Evolutionary conservation across 768 basidiomycete genomes (phyloP).

Genomic region (Leccinellum rugosiceps): DNA sequence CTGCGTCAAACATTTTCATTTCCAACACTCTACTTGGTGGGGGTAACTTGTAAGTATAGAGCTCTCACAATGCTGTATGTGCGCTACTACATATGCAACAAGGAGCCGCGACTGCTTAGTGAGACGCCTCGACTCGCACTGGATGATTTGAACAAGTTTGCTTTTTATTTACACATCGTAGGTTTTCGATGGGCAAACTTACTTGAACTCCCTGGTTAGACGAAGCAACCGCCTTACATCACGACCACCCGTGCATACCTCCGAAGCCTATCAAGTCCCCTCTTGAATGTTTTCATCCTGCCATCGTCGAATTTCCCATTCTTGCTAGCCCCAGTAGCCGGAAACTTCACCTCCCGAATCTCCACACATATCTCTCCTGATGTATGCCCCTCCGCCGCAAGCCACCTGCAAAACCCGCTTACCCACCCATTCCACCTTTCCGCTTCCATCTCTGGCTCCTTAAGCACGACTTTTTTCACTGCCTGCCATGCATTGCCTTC

Average conservation of each 20-base stretch:
- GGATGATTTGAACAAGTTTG: too few relatives aligned
- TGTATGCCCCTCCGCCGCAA: conserved; percentile 15
- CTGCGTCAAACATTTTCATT: too few relatives aligned
- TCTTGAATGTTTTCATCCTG: background rate
- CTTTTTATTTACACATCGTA: too few relatives aligned
- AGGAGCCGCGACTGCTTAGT: too few relatives aligned
- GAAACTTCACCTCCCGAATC: background rate
- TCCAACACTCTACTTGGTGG: too few relatives aligned
- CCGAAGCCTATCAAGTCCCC: conserved; percentile 10
- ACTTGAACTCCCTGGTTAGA: background rate
- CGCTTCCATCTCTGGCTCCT: conserved; percentile 7
- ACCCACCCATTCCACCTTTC: conserved; percentile 12
- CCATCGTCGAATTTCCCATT: background rate
- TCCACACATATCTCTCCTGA: conserved; percentile 6
- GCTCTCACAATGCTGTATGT: too few relatives aligned
- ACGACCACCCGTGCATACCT: conserved; percentile 8
- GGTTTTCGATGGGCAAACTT: background rate
- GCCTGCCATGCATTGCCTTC: conserved; percentile 8
- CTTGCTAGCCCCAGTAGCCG: background rate
- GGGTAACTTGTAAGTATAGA: too few relatives aligned
- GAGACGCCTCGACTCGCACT: too few relatives aligned
- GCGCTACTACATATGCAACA: too few relatives aligned
- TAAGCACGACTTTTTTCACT: conserved; percentile 6
- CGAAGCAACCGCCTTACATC: background rate
- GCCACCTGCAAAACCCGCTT: conserved; percentile 17